phyloP scores from a whole-genome alignment of 257 asterid genomes.

The Jasminum sambac region DNA sequence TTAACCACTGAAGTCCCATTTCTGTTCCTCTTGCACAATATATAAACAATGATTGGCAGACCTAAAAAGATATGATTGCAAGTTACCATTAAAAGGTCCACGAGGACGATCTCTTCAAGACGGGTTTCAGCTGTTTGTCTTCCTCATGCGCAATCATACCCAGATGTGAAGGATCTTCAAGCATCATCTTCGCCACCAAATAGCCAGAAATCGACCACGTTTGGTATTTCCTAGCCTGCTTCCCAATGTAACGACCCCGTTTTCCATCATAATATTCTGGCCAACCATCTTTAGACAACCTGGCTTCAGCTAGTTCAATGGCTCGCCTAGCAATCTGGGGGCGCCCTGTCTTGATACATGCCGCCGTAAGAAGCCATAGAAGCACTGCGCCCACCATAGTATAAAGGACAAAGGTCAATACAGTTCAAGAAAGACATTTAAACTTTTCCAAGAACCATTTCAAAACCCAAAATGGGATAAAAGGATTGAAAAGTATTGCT shows the following conservation, averaged over 20 bases:
- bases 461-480: too few species aligned
- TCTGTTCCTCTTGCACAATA: neutral
- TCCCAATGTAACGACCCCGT: conserved; percentile 54
- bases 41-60: neutral
- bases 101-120: conserved; percentile 55
- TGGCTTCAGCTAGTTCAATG: conserved; percentile 51
- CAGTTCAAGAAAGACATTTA: neutral
- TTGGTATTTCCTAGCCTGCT: conserved; percentile 63
- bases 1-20: neutral
- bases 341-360: conserved; percentile 65
- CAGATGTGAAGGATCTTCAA: conserved; percentile 69
- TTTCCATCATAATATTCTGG: conserved; percentile 73
- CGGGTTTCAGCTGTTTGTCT: conserved; percentile 56
- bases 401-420: neutral
- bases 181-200: conserved; percentile 66
- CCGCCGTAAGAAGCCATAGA: conserved; percentile 66
- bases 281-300: conserved; percentile 65
- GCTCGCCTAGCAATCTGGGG: conserved; percentile 69
- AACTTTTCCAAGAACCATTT: neutral
- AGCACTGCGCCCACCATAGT: conserved; percentile 49
- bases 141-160: conserved; percentile 66
- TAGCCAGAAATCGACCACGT: conserved; percentile 73
- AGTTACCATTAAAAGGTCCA: conserved; percentile 37
- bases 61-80: too few species aligned
- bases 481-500: too few species aligned